Evolutionary conservation across 2,329 filamentous ascomycete species (phyloP).

Genomic region (Thielaviopsis ethacetica): DNA sequence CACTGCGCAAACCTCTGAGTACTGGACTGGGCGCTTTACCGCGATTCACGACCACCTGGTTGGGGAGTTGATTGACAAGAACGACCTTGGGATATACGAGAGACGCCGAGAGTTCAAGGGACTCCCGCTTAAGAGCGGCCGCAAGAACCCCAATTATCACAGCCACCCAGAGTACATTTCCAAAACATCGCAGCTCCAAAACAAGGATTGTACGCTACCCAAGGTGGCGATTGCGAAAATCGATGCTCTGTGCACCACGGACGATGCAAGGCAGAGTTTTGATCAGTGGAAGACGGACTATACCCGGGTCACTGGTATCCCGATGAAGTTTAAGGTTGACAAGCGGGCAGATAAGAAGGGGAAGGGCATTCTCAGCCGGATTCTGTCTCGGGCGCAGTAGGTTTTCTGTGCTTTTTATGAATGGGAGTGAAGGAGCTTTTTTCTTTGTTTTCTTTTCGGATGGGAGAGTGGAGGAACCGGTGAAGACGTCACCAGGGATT

Average conservation of each 20-base stretch:
- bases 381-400: constrained; percentile 5
- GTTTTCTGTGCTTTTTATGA: not conserved
- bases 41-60: constrained; percentile 31
- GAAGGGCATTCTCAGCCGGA: constrained; percentile 6
- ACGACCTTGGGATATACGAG: constrained; percentile 10
- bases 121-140: constrained; percentile 3
- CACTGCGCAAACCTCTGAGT: constrained; percentile 30
- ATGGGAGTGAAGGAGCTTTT: not conserved
- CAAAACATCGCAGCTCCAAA: constrained; percentile 3
- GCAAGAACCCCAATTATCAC: constrained; percentile 5
- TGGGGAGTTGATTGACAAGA: constrained; percentile 13
- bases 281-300: constrained; percentile 5
- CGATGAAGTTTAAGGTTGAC: constrained; percentile 6
- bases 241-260: constrained; percentile 10
- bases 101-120: constrained; percentile 5
- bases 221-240: constrained; percentile 8
- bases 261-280: constrained; percentile 9
- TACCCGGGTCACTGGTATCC: constrained; percentile 5
- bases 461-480: not conserved
- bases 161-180: constrained; percentile 9
- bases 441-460: not conserved
- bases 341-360: constrained; percentile 1
- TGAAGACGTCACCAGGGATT: not conserved
- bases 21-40: constrained; percentile 47
- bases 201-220: constrained; percentile 5